Conservation (phyloP, 768 basidiomycete species). For the Lactarius vividus region DNA sequence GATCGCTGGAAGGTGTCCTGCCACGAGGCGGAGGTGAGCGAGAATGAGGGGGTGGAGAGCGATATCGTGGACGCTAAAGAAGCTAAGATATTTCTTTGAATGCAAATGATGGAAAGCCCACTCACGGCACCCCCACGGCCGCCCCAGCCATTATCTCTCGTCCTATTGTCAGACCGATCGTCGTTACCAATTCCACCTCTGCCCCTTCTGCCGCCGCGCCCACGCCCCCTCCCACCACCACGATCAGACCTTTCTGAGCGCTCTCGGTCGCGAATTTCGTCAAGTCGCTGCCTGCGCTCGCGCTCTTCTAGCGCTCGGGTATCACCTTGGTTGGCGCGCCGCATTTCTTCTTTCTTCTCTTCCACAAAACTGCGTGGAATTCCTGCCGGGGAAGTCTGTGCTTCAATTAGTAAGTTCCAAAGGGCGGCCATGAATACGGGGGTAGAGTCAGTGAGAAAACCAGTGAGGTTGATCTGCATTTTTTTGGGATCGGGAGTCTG, state of each 20-base stretch:
- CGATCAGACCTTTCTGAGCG: conserved; percentile 44
- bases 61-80: conserved; percentile 40
- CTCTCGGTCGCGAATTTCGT: conserved; percentile 66
- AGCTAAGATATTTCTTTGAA: conserved; percentile 27
- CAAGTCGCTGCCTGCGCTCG: conserved; percentile 63
- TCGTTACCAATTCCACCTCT: conserved; percentile 47
- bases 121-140: conserved; percentile 56
- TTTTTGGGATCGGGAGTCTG: conserved; percentile 90
- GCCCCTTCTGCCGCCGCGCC: conserved; percentile 51
- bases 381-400: conserved; percentile 83
- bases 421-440: conserved; percentile 82
- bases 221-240: conserved; percentile 58
- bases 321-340: conserved; percentile 63
- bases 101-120: conserved; percentile 26
- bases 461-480: conserved; percentile 93
- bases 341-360: conserved; percentile 89
- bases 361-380: conserved; percentile 90
- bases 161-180: conserved; percentile 39
- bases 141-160: conserved; percentile 65
- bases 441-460: conserved; percentile 88
- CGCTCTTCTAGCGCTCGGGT: conserved; percentile 65
- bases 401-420: conserved; percentile 91
- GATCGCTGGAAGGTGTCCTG: conserved; percentile 34
- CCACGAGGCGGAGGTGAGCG: conserved; percentile 31
- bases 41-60: conserved; percentile 44